Percentiles rank a stretch among this genome's conserved stretches.
phyloP scores from a whole-genome alignment of 148 eudicot genomes.

The Persicaria maculosa region DNA sequence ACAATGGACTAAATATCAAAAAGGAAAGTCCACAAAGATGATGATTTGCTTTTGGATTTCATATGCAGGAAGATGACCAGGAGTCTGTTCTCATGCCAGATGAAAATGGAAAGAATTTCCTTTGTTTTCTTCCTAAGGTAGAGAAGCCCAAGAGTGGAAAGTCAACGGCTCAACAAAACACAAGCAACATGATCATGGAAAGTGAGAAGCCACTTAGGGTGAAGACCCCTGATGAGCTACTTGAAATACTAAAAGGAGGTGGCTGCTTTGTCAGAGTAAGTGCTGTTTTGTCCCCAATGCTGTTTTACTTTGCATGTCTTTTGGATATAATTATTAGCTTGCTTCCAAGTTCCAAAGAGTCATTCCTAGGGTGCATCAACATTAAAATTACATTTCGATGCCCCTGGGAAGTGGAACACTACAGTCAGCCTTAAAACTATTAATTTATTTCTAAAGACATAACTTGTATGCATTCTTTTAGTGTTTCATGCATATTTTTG shows the following conservation, averaged over 20 bases:
- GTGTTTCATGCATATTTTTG: neutral
- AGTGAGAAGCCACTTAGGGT: slow-evolving; percentile 62
- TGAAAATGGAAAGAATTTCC: slow-evolving; percentile 58
- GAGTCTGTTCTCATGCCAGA: slow-evolving; percentile 78
- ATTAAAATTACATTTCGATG: neutral
- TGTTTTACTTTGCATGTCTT: neutral
- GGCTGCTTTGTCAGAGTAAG: slow-evolving; percentile 71
- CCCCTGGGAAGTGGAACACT: neutral
- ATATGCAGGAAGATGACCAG: slow-evolving; percentile 58
- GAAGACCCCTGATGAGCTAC: slow-evolving; percentile 94
- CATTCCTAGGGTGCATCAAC: neutral
- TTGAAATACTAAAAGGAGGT: slow-evolving; percentile 57
- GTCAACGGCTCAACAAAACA: slow-evolving; percentile 53
- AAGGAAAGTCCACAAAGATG: neutral
- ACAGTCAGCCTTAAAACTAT: neutral
- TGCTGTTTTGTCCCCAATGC: neutral
- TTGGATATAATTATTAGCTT: neutral
- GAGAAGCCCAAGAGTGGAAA: slow-evolving; percentile 70
- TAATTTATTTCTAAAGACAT: neutral
- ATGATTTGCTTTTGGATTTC: slow-evolving; percentile 2
- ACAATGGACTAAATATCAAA: neutral
- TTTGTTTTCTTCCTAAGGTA: slow-evolving; percentile 73
- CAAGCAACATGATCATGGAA: slow-evolving; percentile 80
- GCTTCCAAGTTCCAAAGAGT: neutral
- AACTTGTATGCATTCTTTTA: neutral